Base-by-base conservation (phyloP, 148 eudicot genomes). In the Rhododendron henanense region DNA sequence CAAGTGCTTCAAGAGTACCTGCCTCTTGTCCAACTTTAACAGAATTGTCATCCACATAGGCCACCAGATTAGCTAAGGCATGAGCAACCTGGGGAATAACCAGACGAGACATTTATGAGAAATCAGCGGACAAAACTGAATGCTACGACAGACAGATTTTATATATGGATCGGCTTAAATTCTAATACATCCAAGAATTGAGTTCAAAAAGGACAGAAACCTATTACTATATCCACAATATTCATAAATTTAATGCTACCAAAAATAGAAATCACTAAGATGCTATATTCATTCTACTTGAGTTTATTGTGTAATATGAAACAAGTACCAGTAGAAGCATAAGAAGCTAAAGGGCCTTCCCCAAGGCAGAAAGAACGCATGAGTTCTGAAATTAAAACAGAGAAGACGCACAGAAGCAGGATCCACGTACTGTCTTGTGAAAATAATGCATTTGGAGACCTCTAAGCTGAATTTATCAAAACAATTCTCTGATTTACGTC, bases 1-100 rank as follows among this genome's bases (percentile, higher is more conserved):
- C 96, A 84, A 96, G 92, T 79, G 97, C 99, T 87, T 96, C 97
- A 90, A 96, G 94, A 82, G 99, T 92, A 87, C 99, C 99, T 55
- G 95, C 93, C 88, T 95, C 99, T 90, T 92, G 96, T 86, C 99
- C 99, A 85, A 96, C 96, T 63, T 19, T 25, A 84, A 94, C 95
- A 63, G 97, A 90, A 61, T 94, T 96, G 94, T 91, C 95, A 87
- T 96, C 98, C 69, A 97, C 99, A 89, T 95, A 97, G 87, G 98
- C 96, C 41, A 97, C 99, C 92, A 96, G 87, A 91, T 95, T 95
- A 59, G 98, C 99, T 86, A 96, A 90, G 67, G 99, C 99, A 84
- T 98, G 96, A 88, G 98, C 99, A 85, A 98, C 97, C 99, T 96
- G 88, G 69, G 90, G 39, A 82, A 86, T 48, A 79, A 90, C 21